Base-by-base conservation (phyloP, 2,329 filamentous ascomycete species). In the Alternaria postmessia region DNA sequence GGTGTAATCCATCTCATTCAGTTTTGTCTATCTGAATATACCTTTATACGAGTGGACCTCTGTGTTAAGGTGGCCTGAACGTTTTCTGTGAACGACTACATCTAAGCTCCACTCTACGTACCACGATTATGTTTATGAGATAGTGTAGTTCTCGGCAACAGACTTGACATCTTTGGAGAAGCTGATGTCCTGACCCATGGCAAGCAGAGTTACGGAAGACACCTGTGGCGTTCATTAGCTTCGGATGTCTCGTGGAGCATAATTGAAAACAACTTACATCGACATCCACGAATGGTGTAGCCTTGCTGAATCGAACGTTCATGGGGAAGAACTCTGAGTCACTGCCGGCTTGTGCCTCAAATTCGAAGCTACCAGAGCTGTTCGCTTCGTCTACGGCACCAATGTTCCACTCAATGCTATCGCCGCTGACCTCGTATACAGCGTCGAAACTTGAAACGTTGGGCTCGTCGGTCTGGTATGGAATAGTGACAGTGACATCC, bases 291-390 rank as follows among this genome's bases (percentile, higher is more conserved):
- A 92, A 97, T 28, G 95, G 94, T 59, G 86, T 88, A 42, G 88
- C 86, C 86, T 96, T 97, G 65, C 88, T 89, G 81, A 99, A 99
- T 55, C 89, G 87, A 62, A 98, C 89, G 54, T 87, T 90, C 94
- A 99, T 98, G 1, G 95, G 95, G 88, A 99, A 99, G 83, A 98
- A 98, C 71, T 97, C 94, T 57, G 92, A 90, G 76, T 98, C 95
- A 68, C 94, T 92, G 56, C 89, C 87, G 11, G 92, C 92, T 77
- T 92, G 89, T 1, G 93, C 93, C 80, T 98, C 95, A 68, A 99
- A 98, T 78, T 99, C 95, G 74, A 99, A 98, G 47, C 91, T 90
- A 18, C 95, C 95, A 41, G 85, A 93, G 18, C 89, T 82, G 76
- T 95, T 97, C 59, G 90, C 89, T 51, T 93, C 89, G 72, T 94